Evolutionary conservation across 1,284 basidiomycete species (phyloP).

Genomic region (Fomitiporia mediterranea): DNA sequence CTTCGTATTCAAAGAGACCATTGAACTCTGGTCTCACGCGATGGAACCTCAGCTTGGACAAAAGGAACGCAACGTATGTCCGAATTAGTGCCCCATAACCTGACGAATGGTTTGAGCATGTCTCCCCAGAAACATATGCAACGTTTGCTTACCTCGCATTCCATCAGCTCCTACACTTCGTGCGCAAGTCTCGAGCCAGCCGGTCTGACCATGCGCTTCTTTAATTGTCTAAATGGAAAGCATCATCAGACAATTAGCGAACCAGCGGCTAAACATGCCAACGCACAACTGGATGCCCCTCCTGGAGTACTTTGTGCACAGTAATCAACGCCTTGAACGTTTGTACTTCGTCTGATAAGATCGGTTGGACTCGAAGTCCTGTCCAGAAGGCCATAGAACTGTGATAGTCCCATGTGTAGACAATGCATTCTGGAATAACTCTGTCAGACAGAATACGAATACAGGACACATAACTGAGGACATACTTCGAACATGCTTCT

Average conservation of each 20-base stretch:
- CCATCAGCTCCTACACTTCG: slow-evolving; percentile 82
- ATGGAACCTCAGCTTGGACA: slow-evolving; percentile 95
- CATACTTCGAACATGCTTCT: slow-evolving; percentile 96
- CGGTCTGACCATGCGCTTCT: slow-evolving; percentile 93
- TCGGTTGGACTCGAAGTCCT: slow-evolving; percentile 89
- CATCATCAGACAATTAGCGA: neutral
- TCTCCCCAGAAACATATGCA: neutral
- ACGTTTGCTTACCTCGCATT: slow-evolving; percentile 52
- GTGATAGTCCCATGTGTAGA: slow-evolving; percentile 98
- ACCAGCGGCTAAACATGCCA: too few species aligned
- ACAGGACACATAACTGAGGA: slow-evolving; percentile 23
- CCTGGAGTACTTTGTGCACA: slow-evolving; percentile 93
- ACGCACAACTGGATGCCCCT: slow-evolving; percentile 88
- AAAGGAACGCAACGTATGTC: slow-evolving; percentile 90
- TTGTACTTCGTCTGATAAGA: slow-evolving; percentile 91
- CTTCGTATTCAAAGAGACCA: slow-evolving; percentile 94
- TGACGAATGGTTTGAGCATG: slow-evolving; percentile 30
- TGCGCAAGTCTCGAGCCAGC: slow-evolving; percentile 94
- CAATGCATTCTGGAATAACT: slow-evolving; percentile 77
- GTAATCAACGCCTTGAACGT: slow-evolving; percentile 96
- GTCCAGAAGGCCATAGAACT: slow-evolving; percentile 97
- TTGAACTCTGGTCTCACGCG: slow-evolving; percentile 93
- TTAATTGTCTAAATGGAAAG: slow-evolving; percentile 69
- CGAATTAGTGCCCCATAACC: slow-evolving; percentile 90
- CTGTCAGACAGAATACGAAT: slow-evolving; percentile 22